phyloP scores from a whole-genome alignment of 352 stramenopile species.

The Phytophthora constricta region DNA sequence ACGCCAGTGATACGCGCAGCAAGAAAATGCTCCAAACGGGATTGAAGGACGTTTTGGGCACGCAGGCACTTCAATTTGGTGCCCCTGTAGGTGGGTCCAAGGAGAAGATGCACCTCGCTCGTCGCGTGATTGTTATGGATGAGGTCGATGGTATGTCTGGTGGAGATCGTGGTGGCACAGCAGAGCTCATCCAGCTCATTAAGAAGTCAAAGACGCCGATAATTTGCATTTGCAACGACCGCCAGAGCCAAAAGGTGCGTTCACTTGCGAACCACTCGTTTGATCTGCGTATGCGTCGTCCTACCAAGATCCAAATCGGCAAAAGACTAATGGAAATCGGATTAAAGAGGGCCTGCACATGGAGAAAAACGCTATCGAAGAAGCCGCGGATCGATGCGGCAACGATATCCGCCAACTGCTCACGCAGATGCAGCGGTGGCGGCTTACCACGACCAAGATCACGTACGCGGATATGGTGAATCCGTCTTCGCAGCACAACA shows the following conservation, averaged over 20 bases:
- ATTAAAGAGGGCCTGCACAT: slow-evolving; percentile 90
- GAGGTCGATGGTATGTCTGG: slow-evolving; percentile 99
- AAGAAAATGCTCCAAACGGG: slow-evolving; percentile 95
- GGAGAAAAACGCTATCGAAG: slow-evolving; percentile 97
- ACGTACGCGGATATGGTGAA: slow-evolving; percentile 90
- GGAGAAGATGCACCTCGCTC: slow-evolving; percentile 68
- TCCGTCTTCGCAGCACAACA: slow-evolving; percentile 82
- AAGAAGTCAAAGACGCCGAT: slow-evolving; percentile 99
- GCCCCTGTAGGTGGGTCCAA: slow-evolving; percentile 39
- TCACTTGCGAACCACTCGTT: slow-evolving; percentile 98
- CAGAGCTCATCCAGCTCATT: slow-evolving; percentile 99
- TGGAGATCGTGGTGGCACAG: slow-evolving; percentile 96
- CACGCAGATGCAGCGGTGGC: slow-evolving; percentile 98
- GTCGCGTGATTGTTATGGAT: slow-evolving; percentile 98
- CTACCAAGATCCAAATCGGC: slow-evolving; percentile 93
- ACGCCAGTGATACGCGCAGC: slow-evolving; percentile 97
- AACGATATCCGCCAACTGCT: slow-evolving; percentile 98
- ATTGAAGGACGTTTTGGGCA: slow-evolving; percentile 93
- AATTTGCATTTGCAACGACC: slow-evolving; percentile 99
- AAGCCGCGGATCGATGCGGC: slow-evolving; percentile 95
- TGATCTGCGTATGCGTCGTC: slow-evolving; percentile 95
- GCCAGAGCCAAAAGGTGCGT: slow-evolving; percentile 94
- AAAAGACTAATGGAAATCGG: slow-evolving; percentile 94
- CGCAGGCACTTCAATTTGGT: slow-evolving; percentile 91
- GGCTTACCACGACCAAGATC: slow-evolving; percentile 77